Percentiles rank a stretch among this genome's conserved stretches.
phyloP scores from a whole-genome alignment of 1,284 basidiomycete genomes.

The Puccinia novopanici region DNA sequence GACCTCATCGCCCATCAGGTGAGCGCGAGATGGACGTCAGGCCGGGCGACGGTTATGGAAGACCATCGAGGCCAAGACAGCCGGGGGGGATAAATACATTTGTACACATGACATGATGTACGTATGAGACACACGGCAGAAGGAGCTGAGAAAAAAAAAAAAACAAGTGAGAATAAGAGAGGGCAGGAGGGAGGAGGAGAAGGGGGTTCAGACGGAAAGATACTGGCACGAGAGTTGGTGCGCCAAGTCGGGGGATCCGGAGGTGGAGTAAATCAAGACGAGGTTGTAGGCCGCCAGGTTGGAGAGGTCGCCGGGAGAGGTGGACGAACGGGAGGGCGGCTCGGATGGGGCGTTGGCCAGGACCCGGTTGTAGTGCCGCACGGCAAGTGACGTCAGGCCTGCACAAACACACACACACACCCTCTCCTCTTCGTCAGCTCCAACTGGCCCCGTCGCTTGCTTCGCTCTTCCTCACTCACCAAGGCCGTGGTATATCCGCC shows the following conservation, averaged over 20 bases:
- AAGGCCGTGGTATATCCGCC: constrained; percentile 83
- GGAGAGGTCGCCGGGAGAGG: constrained; percentile 47
- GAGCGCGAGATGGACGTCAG: too few relatives aligned
- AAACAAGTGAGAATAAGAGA: not conserved
- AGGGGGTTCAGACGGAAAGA: constrained; percentile 53
- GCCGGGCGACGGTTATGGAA: too few relatives aligned
- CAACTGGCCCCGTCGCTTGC: not conserved
- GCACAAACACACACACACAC: constrained; percentile 7
- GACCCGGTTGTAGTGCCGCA: constrained; percentile 77
- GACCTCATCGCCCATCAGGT: too few relatives aligned
- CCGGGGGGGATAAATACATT: too few relatives aligned
- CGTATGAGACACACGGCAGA: too few relatives aligned
- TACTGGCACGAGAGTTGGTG: constrained; percentile 58
- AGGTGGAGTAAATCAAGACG: constrained; percentile 74
- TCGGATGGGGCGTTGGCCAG: constrained; percentile 63
- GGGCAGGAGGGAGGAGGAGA: not conserved
- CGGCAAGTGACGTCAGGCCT: constrained; percentile 79
- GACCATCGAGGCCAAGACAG: too few relatives aligned
- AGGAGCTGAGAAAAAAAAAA: not conserved
- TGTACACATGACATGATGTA: too few relatives aligned
- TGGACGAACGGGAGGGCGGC: not conserved
- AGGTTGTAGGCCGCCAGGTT: constrained; percentile 83
- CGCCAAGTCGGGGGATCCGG: constrained; percentile 66
- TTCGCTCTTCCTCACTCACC: constrained; percentile 63
- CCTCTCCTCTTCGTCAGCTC: not conserved